phyloP scores from a whole-genome alignment of 169 alveolate genomes.

The Eimeria falciformis region DNA sequence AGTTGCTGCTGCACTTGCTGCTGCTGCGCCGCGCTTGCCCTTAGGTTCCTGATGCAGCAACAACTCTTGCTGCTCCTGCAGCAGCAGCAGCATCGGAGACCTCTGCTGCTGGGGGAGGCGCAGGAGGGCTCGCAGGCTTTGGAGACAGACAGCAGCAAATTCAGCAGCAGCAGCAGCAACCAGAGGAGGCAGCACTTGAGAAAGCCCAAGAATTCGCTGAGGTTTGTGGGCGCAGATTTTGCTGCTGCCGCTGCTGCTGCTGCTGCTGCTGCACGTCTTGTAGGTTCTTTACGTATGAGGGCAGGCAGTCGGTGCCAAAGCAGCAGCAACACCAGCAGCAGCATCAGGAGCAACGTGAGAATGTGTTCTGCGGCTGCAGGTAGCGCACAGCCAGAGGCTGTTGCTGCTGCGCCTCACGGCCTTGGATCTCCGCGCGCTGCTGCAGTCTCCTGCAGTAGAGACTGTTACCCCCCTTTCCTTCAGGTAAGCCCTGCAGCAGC shows the following conservation, averaged over 20 bases:
- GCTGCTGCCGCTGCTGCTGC: neutral
- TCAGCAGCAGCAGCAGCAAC: constrained; percentile 8
- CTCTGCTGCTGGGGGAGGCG: constrained; percentile 3
- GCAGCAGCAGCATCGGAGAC: constrained; percentile 6
- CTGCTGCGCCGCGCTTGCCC: neutral
- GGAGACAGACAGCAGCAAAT: neutral
- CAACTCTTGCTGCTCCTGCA: neutral
- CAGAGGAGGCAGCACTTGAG: constrained; percentile 27
- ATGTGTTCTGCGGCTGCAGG: constrained; percentile 50
- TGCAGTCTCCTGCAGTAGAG: constrained; percentile 39
- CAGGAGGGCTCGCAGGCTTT: neutral
- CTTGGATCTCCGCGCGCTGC: constrained; percentile 58
- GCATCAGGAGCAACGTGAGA: neutral
- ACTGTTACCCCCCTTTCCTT: constrained; percentile 26
- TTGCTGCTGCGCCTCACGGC: constrained; percentile 70
- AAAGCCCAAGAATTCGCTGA: constrained; percentile 45
- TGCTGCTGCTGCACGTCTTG: constrained; percentile 22
- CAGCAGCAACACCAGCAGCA: neutral
- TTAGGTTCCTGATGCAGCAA: neutral
- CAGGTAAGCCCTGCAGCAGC: constrained; percentile 33
- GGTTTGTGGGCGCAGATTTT: neutral
- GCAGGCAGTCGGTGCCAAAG: neutral
- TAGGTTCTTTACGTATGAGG: too few relatives aligned
- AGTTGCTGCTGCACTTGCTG: neutral
- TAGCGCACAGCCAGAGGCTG: constrained; percentile 71